phyloP scores from a whole-genome alignment of 140 eudicot genomes.

The Stevia rebaudiana region DNA sequence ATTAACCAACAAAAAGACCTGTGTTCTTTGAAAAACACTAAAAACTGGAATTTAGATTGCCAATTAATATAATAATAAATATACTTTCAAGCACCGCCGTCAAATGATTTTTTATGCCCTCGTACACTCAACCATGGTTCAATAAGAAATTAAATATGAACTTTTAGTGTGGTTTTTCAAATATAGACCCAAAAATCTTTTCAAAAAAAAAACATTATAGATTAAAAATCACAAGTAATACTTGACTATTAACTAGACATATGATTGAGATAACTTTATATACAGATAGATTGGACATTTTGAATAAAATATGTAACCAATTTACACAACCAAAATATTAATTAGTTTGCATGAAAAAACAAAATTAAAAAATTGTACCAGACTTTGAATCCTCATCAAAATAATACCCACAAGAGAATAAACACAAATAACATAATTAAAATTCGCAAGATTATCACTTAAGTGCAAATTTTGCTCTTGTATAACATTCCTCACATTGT shows the following conservation, averaged over 20 bases:
- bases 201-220: neutral
- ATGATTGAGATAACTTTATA: neutral
- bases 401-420: neutral
- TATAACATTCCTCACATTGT: neutral
- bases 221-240: neutral
- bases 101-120: neutral
- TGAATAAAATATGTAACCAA: neutral
- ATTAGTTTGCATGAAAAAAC: neutral
- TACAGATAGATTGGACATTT: neutral
- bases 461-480: neutral
- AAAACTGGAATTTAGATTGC: neutral
- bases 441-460: neutral
- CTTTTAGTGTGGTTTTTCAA: neutral
- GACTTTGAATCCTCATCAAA: neutral
- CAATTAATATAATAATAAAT: neutral
- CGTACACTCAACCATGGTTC: neutral
- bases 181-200: neutral
- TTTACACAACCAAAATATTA: neutral
- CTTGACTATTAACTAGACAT: neutral
- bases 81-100: neutral
- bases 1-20: neutral
- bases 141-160: neutral
- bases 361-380: neutral
- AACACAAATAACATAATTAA: neutral
- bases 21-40: neutral